Evolutionary conservation across 1,284 basidiomycete species (phyloP).

Genomic region (Phellinidium pouzarii): DNA sequence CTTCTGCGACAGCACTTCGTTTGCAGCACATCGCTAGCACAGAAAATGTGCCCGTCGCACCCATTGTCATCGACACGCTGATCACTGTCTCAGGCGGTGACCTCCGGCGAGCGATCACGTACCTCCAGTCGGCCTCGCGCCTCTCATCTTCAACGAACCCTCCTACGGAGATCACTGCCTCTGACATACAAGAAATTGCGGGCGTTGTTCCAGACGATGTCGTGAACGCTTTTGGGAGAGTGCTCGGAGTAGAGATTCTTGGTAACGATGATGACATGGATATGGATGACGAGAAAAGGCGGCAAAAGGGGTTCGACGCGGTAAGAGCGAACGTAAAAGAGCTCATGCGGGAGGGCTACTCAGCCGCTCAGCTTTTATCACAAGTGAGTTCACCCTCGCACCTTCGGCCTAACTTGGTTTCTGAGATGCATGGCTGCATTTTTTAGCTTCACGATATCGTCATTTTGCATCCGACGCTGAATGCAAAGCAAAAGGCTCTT

Average conservation of each 20-base stretch:
- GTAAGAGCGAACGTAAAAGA: constrained; percentile 71
- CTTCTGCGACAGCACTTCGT: constrained; percentile 67
- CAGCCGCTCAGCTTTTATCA: constrained; percentile 82
- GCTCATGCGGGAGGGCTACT: constrained; percentile 86
- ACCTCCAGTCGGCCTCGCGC: constrained; percentile 92
- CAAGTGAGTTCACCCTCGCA: constrained; percentile 53
- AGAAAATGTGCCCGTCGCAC: constrained; percentile 47
- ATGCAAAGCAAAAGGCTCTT: constrained; percentile 75
- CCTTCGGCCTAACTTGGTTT: not conserved
- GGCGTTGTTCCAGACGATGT: constrained; percentile 84
- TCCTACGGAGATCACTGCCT: constrained; percentile 64
- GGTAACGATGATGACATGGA: constrained; percentile 42
- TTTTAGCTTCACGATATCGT: constrained; percentile 86
- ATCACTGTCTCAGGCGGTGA: constrained; percentile 86
- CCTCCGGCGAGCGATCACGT: constrained; percentile 96
- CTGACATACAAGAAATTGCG: constrained; percentile 92
- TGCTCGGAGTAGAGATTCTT: constrained; percentile 70
- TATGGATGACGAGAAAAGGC: constrained; percentile 33
- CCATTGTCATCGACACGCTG: constrained; percentile 61
- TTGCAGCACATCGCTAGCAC: constrained; percentile 74
- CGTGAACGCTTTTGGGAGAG: constrained; percentile 62
- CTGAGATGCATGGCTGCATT: constrained; percentile 9
- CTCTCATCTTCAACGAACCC: constrained; percentile 66
- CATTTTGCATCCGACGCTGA: constrained; percentile 74
- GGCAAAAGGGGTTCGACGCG: constrained; percentile 52